Percentiles rank a stretch among this genome's conserved stretches.
Evolutionary conservation across 129 eudicot species (phyloP).

Genomic region (Flaveria bidentis): DNA sequence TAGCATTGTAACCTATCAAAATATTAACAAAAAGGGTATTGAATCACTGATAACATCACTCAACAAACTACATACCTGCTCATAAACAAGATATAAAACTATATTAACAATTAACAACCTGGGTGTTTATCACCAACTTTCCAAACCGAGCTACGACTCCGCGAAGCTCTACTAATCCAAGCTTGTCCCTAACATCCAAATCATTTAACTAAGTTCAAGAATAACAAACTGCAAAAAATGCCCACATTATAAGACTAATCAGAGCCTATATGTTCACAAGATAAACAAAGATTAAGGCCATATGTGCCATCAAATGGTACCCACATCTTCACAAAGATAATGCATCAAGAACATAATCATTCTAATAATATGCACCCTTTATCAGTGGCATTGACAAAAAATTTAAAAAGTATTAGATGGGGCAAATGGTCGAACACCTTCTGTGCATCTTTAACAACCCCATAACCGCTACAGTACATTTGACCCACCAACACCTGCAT

Average conservation of each 20-base stretch:
- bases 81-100: background rate
- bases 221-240: background rate
- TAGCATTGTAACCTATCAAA: constrained; percentile 42
- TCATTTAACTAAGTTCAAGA: constrained; percentile 9
- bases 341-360: constrained; percentile 1
- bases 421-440: constrained; percentile 50
- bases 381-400: background rate
- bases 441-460: constrained; percentile 57
- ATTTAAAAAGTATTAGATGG: background rate
- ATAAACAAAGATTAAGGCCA: constrained; percentile 1
- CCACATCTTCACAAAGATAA: background rate
- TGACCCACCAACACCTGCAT: constrained; percentile 97
- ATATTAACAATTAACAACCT: constrained; percentile 14
- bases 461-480: constrained; percentile 84
- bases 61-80: constrained; percentile 1
- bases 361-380: background rate
- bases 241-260: background rate
- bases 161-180: constrained; percentile 58
- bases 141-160: constrained; percentile 43
- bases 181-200: constrained; percentile 59
- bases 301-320: background rate
- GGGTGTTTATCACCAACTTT: constrained; percentile 45
- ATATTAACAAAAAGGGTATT: constrained; percentile 14
- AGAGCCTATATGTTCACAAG: background rate
- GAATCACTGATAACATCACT: constrained; percentile 9